Evolutionary conservation across 345 rosid genomes (phyloP).

Genomic region (Corchorus capsularis): DNA sequence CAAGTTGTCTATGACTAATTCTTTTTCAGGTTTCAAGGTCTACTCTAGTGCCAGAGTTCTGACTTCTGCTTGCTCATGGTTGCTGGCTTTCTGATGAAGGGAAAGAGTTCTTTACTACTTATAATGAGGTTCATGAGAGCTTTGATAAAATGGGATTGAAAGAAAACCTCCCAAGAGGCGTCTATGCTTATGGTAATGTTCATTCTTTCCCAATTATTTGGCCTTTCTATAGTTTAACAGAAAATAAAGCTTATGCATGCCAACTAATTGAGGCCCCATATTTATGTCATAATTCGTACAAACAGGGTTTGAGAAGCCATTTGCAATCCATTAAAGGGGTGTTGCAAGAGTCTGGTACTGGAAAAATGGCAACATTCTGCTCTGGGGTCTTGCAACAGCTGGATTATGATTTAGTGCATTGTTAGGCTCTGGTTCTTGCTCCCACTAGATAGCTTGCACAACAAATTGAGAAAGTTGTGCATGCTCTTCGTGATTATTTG

Average conservation of each 20-base stretch:
- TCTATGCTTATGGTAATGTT: constrained; percentile 45
- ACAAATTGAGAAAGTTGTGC: too few relatives aligned
- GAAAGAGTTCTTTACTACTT: constrained; percentile 40
- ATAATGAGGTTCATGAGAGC: constrained; percentile 48
- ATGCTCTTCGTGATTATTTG: not conserved
- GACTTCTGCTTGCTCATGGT: not conserved
- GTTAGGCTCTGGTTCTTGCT: too few relatives aligned
- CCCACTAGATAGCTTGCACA: too few relatives aligned
- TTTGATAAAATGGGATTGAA: constrained; percentile 54
- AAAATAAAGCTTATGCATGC: not conserved
- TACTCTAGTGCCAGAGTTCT: not conserved
- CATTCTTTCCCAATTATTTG: not conserved
- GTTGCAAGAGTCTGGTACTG: too few relatives aligned
- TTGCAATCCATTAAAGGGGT: too few relatives aligned
- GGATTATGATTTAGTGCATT: too few relatives aligned
- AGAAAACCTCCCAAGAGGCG: constrained; percentile 53
- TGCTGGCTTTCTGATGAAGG: constrained; percentile 42
- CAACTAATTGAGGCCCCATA: too few relatives aligned
- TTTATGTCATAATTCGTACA: too few relatives aligned
- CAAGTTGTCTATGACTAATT: not conserved
- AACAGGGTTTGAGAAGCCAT: too few relatives aligned
- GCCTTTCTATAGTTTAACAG: not conserved
- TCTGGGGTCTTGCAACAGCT: too few relatives aligned
- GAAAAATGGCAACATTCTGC: too few relatives aligned
- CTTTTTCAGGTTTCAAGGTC: not conserved